phyloP scores from a whole-genome alignment of 805 yeast species.

The Priceomyces castillae region DNA sequence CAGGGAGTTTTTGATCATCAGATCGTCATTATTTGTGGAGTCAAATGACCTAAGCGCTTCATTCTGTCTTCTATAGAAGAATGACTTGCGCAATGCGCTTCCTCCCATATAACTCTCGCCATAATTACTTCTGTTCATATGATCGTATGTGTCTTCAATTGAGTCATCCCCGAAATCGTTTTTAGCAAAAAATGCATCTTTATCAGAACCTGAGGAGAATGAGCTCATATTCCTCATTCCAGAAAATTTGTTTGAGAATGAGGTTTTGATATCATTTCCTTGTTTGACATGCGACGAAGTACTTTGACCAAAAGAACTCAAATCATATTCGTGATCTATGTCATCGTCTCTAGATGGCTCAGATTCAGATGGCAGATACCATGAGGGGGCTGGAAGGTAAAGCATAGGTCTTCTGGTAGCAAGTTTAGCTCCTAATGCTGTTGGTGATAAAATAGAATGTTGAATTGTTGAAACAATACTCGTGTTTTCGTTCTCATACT shows the following conservation, averaged over 20 bases:
- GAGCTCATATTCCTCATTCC: constrained; percentile 11
- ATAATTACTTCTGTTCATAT: background rate
- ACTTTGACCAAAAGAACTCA: constrained; percentile 11
- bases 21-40: background rate
- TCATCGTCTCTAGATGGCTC: constrained; percentile 9
- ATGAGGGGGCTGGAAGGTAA: constrained; percentile 27
- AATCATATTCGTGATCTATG: constrained; percentile 28
- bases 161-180: background rate
- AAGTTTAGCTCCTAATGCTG: constrained; percentile 39
- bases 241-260: constrained; percentile 1
- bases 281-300: constrained; percentile 4
- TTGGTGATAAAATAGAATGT: constrained; percentile 30
- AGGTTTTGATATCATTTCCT: background rate
- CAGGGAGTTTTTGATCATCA: background rate
- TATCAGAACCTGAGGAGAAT: constrained; percentile 12
- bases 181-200: constrained; percentile 15
- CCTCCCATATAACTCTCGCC: constrained; percentile 2
- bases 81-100: constrained; percentile 14
- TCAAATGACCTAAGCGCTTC: constrained; percentile 2
- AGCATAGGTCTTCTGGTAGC: constrained; percentile 32
- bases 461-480: constrained; percentile 15
- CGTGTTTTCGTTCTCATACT: constrained; percentile 10
- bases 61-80: constrained; percentile 12
- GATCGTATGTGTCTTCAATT: constrained; percentile 11
- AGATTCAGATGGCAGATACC: constrained; percentile 7